These are phyloP conservation scores for Vachellia pachyceras DNA, from an alignment of 306 rosid genomes.

Conservation along the genomic window DNA sequence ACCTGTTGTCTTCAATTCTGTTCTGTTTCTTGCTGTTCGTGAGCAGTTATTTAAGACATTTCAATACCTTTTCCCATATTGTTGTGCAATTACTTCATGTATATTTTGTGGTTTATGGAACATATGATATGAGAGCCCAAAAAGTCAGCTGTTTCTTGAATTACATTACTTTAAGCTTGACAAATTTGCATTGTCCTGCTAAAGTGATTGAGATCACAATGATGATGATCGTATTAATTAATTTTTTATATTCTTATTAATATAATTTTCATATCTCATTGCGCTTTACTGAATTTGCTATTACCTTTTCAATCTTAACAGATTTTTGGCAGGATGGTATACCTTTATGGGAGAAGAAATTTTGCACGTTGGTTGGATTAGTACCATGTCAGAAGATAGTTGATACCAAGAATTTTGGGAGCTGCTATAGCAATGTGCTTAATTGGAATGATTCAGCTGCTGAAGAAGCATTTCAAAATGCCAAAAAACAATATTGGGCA, in stretches of 20 bases:
- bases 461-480: conserved; percentile 77
- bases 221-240: conserved; percentile 22
- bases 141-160: conserved; percentile 9
- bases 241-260: background rate
- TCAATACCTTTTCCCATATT: background rate
- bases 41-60: background rate
- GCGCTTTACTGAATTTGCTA: conserved; percentile 1
- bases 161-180: conserved; percentile 12
- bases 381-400: conserved; percentile 85
- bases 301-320: conserved; percentile 29
- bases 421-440: conserved; percentile 55
- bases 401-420: conserved; percentile 54
- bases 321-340: conserved; percentile 67
- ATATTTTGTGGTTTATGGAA: conserved; percentile 8
- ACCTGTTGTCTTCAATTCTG: conserved; percentile 24
- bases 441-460: conserved; percentile 82
- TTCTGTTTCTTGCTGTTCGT: background rate
- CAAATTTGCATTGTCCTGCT: background rate
- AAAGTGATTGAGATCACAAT: conserved; percentile 12
- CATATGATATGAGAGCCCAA: background rate
- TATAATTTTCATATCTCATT: background rate
- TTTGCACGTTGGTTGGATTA: conserved; percentile 60
- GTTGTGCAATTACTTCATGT: conserved; percentile 1
- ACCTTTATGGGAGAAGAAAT: conserved; percentile 93
- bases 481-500: conserved; percentile 70